phyloP scores from a whole-genome alignment of 768 basidiomycete species.

The Dentipellis sp. region DNA sequence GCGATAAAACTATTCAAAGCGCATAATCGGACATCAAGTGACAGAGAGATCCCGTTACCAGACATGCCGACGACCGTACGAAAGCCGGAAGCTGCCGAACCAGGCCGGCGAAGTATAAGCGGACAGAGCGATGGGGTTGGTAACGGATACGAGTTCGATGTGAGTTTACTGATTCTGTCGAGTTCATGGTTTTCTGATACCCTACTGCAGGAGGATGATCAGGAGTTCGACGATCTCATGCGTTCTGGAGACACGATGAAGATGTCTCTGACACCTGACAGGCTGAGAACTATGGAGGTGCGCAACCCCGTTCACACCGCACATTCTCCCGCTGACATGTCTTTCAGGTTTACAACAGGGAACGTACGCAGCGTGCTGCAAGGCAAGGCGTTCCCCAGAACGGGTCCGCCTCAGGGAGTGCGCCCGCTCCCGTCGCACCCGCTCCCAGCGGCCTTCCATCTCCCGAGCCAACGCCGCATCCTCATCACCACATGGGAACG shows the following conservation, averaged over 20 bases:
- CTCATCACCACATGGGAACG: conserved; percentile 7
- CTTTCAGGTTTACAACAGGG: background rate
- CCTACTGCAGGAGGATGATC: conserved; percentile 24
- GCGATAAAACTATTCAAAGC: conserved; percentile 47
- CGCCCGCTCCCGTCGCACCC: background rate
- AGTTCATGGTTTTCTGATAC: background rate
- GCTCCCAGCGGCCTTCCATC: background rate
- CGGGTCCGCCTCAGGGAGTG: background rate
- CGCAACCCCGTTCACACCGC: conserved; percentile 18
- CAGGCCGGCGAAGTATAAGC: background rate
- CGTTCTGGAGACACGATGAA: conserved; percentile 87
- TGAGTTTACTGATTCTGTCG: background rate
- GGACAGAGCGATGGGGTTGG: conserved; percentile 4
- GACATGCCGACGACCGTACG: conserved; percentile 20
- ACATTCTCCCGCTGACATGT: background rate
- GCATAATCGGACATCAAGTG: conserved; percentile 30
- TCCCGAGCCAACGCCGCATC: too few species aligned
- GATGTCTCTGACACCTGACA: conserved; percentile 90
- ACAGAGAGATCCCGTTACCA: conserved; percentile 19
- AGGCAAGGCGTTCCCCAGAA: background rate
- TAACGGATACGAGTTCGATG: background rate
- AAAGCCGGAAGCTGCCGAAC: conserved; percentile 23
- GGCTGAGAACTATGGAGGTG: conserved; percentile 91
- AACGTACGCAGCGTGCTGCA: background rate
- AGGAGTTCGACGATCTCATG: conserved; percentile 93